Percentiles rank a stretch among this genome's conserved stretches.
phyloP scores from a whole-genome alignment of 1,284 basidiomycete species.

The Rhodotorula sp. region DNA sequence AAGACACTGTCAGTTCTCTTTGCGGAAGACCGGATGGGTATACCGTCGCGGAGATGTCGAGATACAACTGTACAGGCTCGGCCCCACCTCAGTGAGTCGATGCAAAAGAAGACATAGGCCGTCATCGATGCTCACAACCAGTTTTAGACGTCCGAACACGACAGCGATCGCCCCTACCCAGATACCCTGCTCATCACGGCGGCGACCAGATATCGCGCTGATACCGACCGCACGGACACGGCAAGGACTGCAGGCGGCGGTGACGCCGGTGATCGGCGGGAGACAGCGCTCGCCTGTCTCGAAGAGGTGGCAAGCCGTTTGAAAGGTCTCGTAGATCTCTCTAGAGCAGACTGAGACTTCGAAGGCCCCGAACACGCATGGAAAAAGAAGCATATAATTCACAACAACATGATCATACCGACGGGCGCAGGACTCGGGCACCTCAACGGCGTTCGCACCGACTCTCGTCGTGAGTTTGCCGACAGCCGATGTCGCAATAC shows the following conservation, averaged over 20 bases:
- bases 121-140: too few species aligned
- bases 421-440: background rate
- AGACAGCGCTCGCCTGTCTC: conserved; percentile 8
- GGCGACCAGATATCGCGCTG: background rate
- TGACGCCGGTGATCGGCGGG: conserved; percentile 15
- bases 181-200: background rate
- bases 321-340: conserved; percentile 33
- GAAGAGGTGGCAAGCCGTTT: conserved; percentile 16
- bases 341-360: conserved; percentile 20
- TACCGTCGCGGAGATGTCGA: conserved; percentile 17
- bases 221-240: too few species aligned
- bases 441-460: conserved; percentile 56
- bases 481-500: conserved; percentile 62
- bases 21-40: conserved; percentile 11
- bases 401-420: background rate
- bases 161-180: background rate
- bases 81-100: too few species aligned
- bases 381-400: background rate
- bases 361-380: too few species aligned
- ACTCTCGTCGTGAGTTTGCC: conserved; percentile 61
- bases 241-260: background rate
- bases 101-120: too few species aligned
- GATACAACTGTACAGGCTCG: conserved; percentile 25
- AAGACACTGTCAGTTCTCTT: background rate
- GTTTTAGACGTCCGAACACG: background rate